Conservation (phyloP, 1,139 yeast genomes). For the Debaryomyces sp. region DNA sequence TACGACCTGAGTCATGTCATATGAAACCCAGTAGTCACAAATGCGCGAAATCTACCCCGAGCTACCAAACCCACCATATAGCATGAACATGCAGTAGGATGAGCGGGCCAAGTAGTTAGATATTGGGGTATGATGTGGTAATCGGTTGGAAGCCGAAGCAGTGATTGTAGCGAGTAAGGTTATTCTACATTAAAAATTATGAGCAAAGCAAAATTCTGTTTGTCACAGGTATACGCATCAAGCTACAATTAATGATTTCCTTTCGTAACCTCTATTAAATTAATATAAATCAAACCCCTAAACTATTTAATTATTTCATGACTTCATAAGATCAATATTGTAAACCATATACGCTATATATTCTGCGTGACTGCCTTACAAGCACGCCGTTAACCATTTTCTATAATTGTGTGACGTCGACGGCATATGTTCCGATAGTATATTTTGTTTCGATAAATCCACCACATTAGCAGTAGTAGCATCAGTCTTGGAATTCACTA, state of each 20-base stretch:
- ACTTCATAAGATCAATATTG: conserved; percentile 4
- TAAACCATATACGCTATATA: neutral
- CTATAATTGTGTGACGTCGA: conserved; percentile 47
- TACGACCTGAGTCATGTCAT: neutral
- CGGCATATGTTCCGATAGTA: conserved; percentile 21
- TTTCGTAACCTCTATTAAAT: conserved; percentile 1
- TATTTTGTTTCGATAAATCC: conserved; percentile 8
- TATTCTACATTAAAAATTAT: neutral
- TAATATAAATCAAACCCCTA: neutral
- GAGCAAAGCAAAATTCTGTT: no score
- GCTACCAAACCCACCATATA: neutral
- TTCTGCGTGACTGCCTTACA: conserved; percentile 14
- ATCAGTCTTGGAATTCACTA: conserved; percentile 26
- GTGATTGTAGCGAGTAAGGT: neutral
- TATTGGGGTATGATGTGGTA: neutral
- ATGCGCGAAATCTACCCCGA: neutral
- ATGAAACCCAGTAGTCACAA: neutral
- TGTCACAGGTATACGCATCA: no score
- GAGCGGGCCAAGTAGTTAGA: no score
- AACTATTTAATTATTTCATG: conserved; percentile 3
- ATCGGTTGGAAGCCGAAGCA: neutral
- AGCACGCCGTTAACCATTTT: conserved; percentile 45
- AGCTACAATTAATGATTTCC: neutral
- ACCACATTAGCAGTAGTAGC: conserved; percentile 14
- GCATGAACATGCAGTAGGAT: no score